Base-by-base conservation (phyloP, 805 yeast species). In the Wickerhamomyces silvicola region DNA sequence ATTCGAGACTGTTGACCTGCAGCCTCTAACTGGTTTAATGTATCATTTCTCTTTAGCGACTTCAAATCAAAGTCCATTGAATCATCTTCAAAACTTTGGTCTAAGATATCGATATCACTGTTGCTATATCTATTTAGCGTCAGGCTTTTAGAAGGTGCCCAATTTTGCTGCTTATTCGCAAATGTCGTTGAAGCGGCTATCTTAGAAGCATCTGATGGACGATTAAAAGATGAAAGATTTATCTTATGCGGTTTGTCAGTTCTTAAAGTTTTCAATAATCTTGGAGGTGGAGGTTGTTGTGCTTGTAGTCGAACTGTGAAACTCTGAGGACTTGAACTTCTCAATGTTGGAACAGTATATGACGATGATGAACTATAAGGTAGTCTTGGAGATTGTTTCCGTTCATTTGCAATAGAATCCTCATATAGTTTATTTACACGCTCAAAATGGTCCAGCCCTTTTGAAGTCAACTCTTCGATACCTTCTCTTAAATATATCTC, bases 401-500 rank as follows among this genome's bases (percentile, higher is more conserved):
- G n/a, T 27, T 28, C 22, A 17, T 29, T 22, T 13, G 30, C 27
- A n/a, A 27, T 28, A n/a, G 15, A 22, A 6, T 43, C 48, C 6
- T 29, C 34, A 22, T 45, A 46, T 9, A 55, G 28, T 8, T 33
- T 35, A 27, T 48, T 46, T 1, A 57, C 51, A 30, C 72, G 48
- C 3, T 61, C 68, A 32, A 66, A 32, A 45, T 70, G 70, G 10
- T 52, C 61, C 21, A 65, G 11, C 35, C 43, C 52, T 22, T 50
- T 50, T 4, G 31, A 22, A 17, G 40, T 33, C 4, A 50, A 28
- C 12, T 40, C 49, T 19, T 48, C 48, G 6, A 50, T 45, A 2
- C 54, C 56, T 19, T 50, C 55, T 19, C 46, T 39, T 7, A 72
- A 45, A 39, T 64, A 59, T 4, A 58, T 33, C 39, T 72, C 79